These are phyloP conservation scores for Neurospora tetrasperma DNA, from an alignment of 495 filamentous ascomycete species.

Conservation along the genomic window DNA sequence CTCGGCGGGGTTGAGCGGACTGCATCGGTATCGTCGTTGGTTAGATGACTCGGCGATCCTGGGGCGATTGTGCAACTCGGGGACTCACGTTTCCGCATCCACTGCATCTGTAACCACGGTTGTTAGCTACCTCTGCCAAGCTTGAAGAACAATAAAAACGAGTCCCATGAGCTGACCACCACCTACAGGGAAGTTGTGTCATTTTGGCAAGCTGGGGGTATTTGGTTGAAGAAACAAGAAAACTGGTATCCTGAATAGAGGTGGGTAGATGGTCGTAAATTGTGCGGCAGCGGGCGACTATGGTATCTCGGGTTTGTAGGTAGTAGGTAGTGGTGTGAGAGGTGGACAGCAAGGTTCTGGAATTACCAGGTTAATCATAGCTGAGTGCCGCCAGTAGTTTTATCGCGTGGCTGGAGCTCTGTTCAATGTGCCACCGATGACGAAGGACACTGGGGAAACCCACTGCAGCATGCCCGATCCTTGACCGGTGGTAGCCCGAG, in stretches of 20 bases:
- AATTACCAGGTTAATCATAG: background rate
- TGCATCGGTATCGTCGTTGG: slow-evolving; percentile 23
- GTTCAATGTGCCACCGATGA: slow-evolving; percentile 24
- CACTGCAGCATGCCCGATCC: background rate
- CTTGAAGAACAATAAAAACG: background rate
- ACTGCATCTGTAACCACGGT: slow-evolving; percentile 63
- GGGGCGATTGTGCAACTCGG: background rate
- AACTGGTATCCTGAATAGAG: background rate
- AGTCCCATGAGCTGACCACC: slow-evolving; percentile 9
- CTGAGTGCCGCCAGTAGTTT: background rate
- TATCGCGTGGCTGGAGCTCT: slow-evolving; percentile 11
- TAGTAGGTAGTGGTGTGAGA: background rate
- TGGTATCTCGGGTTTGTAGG: background rate
- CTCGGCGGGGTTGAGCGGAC: slow-evolving; percentile 79
- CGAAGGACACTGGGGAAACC: slow-evolving; percentile 13
- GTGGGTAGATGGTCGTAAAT: background rate
- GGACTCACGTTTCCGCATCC: slow-evolving; percentile 80
- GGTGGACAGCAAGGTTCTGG: background rate
- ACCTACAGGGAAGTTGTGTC: slow-evolving; percentile 68
- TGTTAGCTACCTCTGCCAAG: slow-evolving; percentile 5
- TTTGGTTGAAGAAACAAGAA: background rate
- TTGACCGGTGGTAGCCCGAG: background rate
- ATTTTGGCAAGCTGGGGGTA: slow-evolving; percentile 27
- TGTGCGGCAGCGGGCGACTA: background rate
- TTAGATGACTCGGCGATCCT: slow-evolving; percentile 5